Evolutionary conservation across 2,329 filamentous ascomycete genomes (phyloP).

Genomic region (Ophiobolus disseminans): DNA sequence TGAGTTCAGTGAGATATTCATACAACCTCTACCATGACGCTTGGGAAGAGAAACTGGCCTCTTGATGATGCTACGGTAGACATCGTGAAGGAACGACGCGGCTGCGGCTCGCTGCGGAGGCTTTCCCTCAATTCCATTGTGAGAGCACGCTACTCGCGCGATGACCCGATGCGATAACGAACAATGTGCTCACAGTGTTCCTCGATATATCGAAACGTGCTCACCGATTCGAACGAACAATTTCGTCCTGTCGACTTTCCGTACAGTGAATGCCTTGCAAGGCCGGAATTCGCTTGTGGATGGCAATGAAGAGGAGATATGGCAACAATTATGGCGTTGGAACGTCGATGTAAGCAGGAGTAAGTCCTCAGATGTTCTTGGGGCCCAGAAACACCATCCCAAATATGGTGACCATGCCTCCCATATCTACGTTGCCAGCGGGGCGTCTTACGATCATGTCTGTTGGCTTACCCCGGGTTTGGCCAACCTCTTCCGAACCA

Average conservation of each 20-base stretch:
- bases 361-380: no score
- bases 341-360: no score
- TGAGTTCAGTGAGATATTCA: no score
- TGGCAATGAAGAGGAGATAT: no score
- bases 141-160: neutral
- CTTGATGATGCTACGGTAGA: no score
- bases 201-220: neutral
- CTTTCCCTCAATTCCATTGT: neutral
- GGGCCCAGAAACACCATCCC: no score
- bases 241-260: neutral
- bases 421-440: neutral
- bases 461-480: conserved; percentile 5
- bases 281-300: neutral
- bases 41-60: no score
- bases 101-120: no score
- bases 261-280: neutral
- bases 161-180: neutral
- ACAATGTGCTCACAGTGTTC: neutral
- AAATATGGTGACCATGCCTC: neutral
- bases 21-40: no score
- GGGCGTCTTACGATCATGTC: neutral
- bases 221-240: neutral
- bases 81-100: no score
- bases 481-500: conserved; percentile 5
- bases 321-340: no score